A percentile compares a stretch with the other conserved stretches of the same genome.
Conservation (phyloP, 2,329 filamentous ascomycete species). For the Clonostachys chloroleuca region DNA sequence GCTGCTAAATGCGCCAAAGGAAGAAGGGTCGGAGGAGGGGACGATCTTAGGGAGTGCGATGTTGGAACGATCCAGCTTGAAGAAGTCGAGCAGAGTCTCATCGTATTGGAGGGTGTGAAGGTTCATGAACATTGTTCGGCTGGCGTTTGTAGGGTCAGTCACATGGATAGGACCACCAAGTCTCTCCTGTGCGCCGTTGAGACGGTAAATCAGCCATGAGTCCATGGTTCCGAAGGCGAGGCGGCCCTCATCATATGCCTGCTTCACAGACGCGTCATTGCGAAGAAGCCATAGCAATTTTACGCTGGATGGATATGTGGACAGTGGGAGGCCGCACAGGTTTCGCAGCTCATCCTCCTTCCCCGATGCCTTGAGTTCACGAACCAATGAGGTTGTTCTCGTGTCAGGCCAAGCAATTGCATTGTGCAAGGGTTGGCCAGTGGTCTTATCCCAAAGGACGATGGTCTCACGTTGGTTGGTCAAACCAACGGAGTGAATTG, state of each 20-base stretch:
- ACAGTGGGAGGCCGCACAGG: conserved; percentile 72
- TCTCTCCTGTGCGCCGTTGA: conserved; percentile 57
- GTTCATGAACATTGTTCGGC: conserved; percentile 92
- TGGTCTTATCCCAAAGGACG: conserved; percentile 73
- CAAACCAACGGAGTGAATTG: conserved; percentile 74
- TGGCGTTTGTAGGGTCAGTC: conserved; percentile 79
- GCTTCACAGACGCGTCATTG: conserved; percentile 61
- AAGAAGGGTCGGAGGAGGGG: conserved; percentile 64
- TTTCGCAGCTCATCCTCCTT: conserved; percentile 63
- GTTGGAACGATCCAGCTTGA: conserved; percentile 65
- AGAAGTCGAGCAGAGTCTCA: conserved; percentile 70
- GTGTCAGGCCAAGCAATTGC: conserved; percentile 86
- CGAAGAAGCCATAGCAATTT: conserved; percentile 76
- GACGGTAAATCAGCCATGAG: conserved; percentile 74
- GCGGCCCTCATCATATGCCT: conserved; percentile 67
- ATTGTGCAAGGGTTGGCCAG: conserved; percentile 73
- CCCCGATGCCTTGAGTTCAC: conserved; percentile 63
- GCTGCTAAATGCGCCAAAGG: conserved; percentile 60
- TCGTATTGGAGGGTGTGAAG: conserved; percentile 77
- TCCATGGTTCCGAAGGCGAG: conserved; percentile 79
- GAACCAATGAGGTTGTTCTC: conserved; percentile 66
- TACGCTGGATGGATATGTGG: conserved; percentile 76
- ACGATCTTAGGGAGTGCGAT: conserved; percentile 73
- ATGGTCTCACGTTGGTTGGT: conserved; percentile 84
- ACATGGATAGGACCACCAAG: conserved; percentile 62